Evolutionary conservation across 2,329 filamentous ascomycete species (phyloP).

Genomic region (Fusarium protoensiforme): DNA sequence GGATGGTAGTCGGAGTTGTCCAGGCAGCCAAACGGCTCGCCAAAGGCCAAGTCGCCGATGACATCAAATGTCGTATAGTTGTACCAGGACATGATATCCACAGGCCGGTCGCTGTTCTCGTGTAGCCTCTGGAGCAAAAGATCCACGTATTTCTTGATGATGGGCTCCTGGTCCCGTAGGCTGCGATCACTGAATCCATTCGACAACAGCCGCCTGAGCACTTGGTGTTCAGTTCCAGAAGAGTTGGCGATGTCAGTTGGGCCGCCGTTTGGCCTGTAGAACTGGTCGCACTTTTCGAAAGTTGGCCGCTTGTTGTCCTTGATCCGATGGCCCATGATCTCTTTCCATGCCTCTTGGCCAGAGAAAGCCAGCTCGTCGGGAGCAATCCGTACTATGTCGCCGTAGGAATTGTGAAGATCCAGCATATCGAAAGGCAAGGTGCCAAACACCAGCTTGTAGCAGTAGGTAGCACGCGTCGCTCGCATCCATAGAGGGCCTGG

Average conservation of each 20-base stretch:
- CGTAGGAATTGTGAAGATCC: constrained; percentile 38
- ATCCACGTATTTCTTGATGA: constrained; percentile 52
- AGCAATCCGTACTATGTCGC: constrained; percentile 51
- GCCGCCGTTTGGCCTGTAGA: neutral
- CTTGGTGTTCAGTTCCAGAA: neutral
- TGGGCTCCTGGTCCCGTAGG: constrained; percentile 30
- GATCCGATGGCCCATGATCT: neutral
- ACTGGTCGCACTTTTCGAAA: neutral
- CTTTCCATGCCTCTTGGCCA: constrained; percentile 10
- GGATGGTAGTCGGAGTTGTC: constrained; percentile 33
- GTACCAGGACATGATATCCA: constrained; percentile 44
- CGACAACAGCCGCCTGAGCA: neutral
- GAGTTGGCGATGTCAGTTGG: neutral
- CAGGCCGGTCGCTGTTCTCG: neutral
- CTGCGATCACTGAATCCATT: neutral
- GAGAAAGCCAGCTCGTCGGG: constrained; percentile 50
- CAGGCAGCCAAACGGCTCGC: constrained; percentile 41
- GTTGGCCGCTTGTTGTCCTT: neutral
- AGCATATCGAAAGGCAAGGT: neutral
- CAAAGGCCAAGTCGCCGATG: constrained; percentile 44
- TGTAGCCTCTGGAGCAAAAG: constrained; percentile 39
- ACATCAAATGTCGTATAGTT: constrained; percentile 45
- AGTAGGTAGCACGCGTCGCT: neutral
- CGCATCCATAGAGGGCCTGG: neutral
- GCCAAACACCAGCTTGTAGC: neutral